Conservation (phyloP, 176 grass and related monocot genomes). For the Raddia distichophylla region DNA sequence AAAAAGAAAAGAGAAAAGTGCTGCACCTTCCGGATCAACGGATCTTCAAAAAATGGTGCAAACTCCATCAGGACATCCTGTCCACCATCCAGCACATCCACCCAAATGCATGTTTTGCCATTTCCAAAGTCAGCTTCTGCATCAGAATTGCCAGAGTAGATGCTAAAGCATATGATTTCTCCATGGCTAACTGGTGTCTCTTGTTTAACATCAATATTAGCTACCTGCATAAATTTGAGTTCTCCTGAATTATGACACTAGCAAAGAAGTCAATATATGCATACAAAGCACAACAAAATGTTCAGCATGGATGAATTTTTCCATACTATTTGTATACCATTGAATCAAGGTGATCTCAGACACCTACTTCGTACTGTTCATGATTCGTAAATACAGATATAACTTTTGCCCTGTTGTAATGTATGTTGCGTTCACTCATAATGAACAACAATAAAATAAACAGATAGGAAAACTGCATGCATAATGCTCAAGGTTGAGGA, state of each 20-base stretch:
- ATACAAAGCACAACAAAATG: conserved; percentile 11
- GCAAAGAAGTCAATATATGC: neutral
- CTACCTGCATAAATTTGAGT: conserved; percentile 60
- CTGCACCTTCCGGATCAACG: conserved; percentile 81
- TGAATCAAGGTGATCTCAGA: conserved; percentile 17
- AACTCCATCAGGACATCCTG: conserved; percentile 83
- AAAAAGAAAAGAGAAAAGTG: conserved; percentile 25
- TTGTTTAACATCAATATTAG: conserved; percentile 86
- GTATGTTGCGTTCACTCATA: neutral
- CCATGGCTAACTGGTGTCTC: conserved; percentile 93
- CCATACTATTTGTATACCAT: conserved; percentile 16
- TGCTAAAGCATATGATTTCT: conserved; percentile 92
- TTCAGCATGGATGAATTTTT: conserved; percentile 13
- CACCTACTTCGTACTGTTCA: neutral
- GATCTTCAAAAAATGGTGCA: conserved; percentile 90
- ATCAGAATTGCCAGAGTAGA: conserved; percentile 65
- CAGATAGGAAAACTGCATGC: neutral
- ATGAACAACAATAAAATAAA: conserved; percentile 2
- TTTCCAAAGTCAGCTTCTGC: conserved; percentile 83
- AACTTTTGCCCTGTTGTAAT: neutral
- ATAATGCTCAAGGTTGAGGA: conserved; percentile 6
- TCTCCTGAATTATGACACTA: conserved; percentile 30
- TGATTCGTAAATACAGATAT: neutral
- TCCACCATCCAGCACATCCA: conserved; percentile 93
- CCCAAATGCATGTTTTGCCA: conserved; percentile 97